A percentile compares a stretch with the other conserved stretches of the same genome.
These are phyloP conservation scores for Adenanthera pavonina DNA, from an alignment of 306 rosid genomes.

Conservation along the genomic window DNA sequence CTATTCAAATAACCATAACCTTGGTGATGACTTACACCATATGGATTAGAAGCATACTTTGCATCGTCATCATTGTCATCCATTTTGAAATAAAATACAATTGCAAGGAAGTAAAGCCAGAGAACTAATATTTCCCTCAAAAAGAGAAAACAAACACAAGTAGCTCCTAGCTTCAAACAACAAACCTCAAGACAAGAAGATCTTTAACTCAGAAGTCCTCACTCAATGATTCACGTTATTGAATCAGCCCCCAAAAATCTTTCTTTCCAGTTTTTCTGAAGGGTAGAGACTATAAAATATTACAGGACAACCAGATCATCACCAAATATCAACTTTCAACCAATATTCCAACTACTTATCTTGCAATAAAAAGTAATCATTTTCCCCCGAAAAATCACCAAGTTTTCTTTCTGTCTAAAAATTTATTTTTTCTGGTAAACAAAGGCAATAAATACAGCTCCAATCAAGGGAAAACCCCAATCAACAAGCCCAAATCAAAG, in stretches of 20 bases:
- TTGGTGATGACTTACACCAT: conserved; percentile 55
- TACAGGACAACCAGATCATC: neutral
- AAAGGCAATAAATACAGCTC: neutral
- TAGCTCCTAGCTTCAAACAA: conserved; percentile 32
- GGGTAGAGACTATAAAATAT: neutral
- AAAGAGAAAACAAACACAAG: neutral
- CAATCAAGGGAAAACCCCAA: conserved; percentile 14
- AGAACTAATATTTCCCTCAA: conserved; percentile 7
- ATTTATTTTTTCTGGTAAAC: neutral
- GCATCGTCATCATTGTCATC: conserved; percentile 77
- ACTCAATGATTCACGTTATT: neutral
- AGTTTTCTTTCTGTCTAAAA: neutral
- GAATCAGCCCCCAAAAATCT: conserved; percentile 15
- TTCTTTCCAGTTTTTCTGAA: neutral
- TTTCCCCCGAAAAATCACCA: neutral
- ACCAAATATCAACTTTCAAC: conserved; percentile 15
- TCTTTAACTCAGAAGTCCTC: neutral
- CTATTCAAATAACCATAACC: conserved; percentile 54
- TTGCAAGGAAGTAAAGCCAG: conserved; percentile 34
- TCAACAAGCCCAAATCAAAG: neutral
- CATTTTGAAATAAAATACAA: conserved; percentile 52
- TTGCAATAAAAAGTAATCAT: neutral
- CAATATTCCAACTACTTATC: conserved; percentile 16
- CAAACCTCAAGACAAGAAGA: conserved; percentile 15
- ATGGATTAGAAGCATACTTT: conserved; percentile 54